A percentile compares a stretch with the other conserved stretches of the same genome.
Conservation (phyloP, 2,329 filamentous ascomycete species). For the Aureobasidium uvarum region DNA sequence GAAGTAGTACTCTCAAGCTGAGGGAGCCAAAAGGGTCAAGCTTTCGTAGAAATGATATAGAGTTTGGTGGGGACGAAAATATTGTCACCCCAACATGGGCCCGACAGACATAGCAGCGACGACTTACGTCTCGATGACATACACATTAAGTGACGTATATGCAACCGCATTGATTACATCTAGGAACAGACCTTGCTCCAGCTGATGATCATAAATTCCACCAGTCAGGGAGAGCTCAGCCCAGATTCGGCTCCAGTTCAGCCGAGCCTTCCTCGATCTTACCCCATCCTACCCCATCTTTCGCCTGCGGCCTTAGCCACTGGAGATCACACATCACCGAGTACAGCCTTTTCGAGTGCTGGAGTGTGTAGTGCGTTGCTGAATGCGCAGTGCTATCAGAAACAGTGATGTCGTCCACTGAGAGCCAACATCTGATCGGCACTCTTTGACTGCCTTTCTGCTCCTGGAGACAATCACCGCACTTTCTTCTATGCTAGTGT, state of each 20-base stretch:
- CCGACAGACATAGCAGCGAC: not conserved
- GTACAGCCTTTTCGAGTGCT: not conserved
- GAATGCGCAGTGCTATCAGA: not conserved
- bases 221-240: too few relatives aligned
- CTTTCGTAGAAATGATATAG: slow-evolving; percentile 3
- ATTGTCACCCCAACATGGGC: not conserved
- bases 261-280: not conserved
- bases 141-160: not conserved
- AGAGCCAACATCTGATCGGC: not conserved
- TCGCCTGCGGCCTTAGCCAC: not conserved
- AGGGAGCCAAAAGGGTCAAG: not conserved
- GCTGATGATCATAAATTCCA: not conserved
- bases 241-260: slow-evolving; percentile 11
- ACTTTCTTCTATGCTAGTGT: not conserved
- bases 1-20: slow-evolving; percentile 37
- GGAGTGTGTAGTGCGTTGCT: not conserved
- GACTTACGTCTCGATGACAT: slow-evolving; percentile 5
- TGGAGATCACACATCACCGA: not conserved
- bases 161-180: too few relatives aligned
- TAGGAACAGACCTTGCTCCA: not conserved
- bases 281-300: not conserved
- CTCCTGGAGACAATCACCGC: not conserved
- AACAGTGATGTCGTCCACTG: not conserved
- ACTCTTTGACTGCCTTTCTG: not conserved
- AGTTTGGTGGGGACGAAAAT: not conserved